Percentiles rank a stretch among this genome's conserved stretches.
Conservation (phyloP, 495 filamentous ascomycete species). For the Daldinia caldariorum region DNA sequence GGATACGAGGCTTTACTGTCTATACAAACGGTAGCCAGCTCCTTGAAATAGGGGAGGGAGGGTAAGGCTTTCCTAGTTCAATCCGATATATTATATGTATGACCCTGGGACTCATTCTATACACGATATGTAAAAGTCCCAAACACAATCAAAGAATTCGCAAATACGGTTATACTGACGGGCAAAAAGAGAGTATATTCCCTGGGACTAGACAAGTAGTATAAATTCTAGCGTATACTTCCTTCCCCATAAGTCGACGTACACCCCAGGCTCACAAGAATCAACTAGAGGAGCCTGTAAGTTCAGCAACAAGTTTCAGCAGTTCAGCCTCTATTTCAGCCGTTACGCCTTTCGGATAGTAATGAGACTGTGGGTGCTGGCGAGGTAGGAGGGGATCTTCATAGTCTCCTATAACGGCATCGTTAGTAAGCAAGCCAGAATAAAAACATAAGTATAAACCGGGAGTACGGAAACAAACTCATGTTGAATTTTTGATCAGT, state of each 20-base stretch:
- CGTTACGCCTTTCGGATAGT: constrained; percentile 50
- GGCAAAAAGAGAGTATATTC: not conserved
- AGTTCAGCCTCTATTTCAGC: constrained; percentile 49
- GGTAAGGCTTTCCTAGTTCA: too few species aligned
- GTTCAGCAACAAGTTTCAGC: constrained; percentile 45
- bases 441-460: not conserved
- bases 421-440: not conserved
- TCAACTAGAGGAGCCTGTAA: constrained; percentile 41
- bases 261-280: not conserved
- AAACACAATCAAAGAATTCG: not conserved
- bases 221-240: not conserved
- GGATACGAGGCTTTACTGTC: too few species aligned
- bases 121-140: too few species aligned
- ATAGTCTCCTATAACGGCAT: constrained; percentile 47
- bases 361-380: constrained; percentile 37
- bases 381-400: constrained; percentile 55
- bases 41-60: too few species aligned
- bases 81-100: too few species aligned
- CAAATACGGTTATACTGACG: not conserved
- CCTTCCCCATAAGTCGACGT: not conserved
- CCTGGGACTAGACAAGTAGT: not conserved
- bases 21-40: too few species aligned
- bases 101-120: too few species aligned
- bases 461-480: constrained; percentile 43
- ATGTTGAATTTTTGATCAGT: constrained; percentile 54